phyloP scores from a whole-genome alignment of 768 basidiomycete genomes.

The Pulveroboletus frians region DNA sequence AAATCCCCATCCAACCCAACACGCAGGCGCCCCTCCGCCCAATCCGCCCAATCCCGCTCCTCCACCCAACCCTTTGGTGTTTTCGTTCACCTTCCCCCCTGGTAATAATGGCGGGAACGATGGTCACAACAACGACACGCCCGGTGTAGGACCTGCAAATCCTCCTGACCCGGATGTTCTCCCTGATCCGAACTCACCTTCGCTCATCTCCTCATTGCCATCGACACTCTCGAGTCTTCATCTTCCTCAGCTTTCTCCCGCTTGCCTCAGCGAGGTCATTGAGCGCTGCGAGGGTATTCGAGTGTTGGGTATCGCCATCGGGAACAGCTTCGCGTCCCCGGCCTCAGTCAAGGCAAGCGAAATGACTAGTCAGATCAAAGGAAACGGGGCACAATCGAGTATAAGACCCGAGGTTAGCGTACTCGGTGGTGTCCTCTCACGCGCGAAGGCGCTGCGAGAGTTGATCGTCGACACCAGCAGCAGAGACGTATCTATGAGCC shows the following conservation, averaged over 20 bases:
- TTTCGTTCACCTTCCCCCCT: conserved; percentile 4
- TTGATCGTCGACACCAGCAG: conserved; percentile 15
- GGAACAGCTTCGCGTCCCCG: conserved; percentile 4
- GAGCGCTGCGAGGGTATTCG: conserved; percentile 17
- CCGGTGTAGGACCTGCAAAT: conserved; percentile 1
- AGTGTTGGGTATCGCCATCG: conserved; percentile 18
- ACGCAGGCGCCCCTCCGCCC: background rate
- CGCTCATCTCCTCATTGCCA: conserved; percentile 31
- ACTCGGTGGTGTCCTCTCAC: conserved; percentile 12
- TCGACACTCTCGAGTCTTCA: conserved; percentile 29
- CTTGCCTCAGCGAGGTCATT: conserved; percentile 17
- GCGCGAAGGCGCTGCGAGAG: conserved; percentile 11
- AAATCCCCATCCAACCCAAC: background rate
- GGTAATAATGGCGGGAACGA: background rate
- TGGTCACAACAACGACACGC: background rate
- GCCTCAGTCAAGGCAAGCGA: background rate
- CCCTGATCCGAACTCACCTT: conserved; percentile 18
- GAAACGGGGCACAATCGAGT: background rate
- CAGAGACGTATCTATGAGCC: background rate
- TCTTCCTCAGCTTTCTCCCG: conserved; percentile 20
- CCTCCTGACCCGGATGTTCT: conserved; percentile 6
- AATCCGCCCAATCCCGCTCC: conserved; percentile 3
- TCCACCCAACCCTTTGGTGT: conserved; percentile 3
- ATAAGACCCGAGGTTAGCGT: conserved; percentile 12
- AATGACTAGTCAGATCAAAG: background rate